Evolutionary conservation across 495 filamentous ascomycete species (phyloP), one percentile per base, ranked within the genome.

Genomic region (Rusavskia elegans): DNA sequence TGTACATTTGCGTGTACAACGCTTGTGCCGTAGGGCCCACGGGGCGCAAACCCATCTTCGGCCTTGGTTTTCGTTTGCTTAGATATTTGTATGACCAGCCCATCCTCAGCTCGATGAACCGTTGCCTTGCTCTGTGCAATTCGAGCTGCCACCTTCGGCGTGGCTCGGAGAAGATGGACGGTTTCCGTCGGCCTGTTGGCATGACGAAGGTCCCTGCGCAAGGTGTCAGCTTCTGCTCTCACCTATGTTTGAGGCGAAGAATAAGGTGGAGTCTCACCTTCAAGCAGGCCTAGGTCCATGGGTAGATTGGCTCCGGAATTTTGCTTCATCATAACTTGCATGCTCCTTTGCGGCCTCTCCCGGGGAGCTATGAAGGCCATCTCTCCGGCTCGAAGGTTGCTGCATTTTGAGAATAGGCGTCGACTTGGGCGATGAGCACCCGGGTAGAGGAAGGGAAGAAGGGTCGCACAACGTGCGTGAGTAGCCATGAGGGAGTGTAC

Each of bases 1-100:
- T 74, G 58, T 85, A 83, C 80, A 94, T 85, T 55, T 71, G 61
- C 21, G 67, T 56, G 61, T 94, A 82, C 13, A 92, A 66, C 0
- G 69, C 69, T 49, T 75, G 67, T 14, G 80, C 83, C 8, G 68
- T 68, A 17, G 71, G 67, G 14, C 71, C 68, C 25, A 73, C 64
- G 35, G 63, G 50, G 30, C 64, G 56, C 13, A 66, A 66, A 11
- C 72, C 61, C 35, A 71, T 53, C 54, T 69, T 71, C 56, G 74
- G 61, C 10, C 62, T 59, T 2, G 79, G 71, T 13, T 73, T 74
- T 53, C 59, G 59, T 53, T 71, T 75, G 21, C 63, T 35, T 14
- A 73, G 16, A 32, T 66, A 64, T 53, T 73, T 78, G 55, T 59
- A 64, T 23, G 17, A 17, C 19, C 23, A 46, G 44, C 20, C 14